Conservation (phyloP, 352 stramenopile species). For the Chrysophaeum taylorii region DNA sequence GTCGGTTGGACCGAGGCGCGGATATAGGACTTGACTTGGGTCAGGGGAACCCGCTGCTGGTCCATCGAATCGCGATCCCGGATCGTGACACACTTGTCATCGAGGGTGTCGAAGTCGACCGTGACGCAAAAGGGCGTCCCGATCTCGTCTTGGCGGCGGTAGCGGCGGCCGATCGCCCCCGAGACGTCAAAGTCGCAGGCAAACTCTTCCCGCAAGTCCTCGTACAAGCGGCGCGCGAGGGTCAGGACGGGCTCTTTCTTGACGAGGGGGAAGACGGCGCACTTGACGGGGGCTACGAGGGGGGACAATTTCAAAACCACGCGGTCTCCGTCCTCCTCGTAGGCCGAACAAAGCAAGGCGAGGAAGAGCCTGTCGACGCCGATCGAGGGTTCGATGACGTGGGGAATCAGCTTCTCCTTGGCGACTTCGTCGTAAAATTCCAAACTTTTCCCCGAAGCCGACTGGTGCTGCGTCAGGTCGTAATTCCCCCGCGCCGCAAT, state of each 20-base stretch:
- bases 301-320: conserved; percentile 81
- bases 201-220: conserved; percentile 64
- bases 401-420: conserved; percentile 79
- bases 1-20: too few species aligned
- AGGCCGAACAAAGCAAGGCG: conserved; percentile 82
- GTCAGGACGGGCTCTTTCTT: conserved; percentile 83
- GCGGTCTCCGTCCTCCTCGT: conserved; percentile 82
- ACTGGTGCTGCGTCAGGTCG: conserved; percentile 86
- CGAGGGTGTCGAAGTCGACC: conserved; percentile 90
- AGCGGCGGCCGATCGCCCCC: conserved; percentile 74
- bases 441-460: conserved; percentile 73
- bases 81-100: conserved; percentile 83
- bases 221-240: conserved; percentile 74
- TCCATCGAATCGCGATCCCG: conserved; percentile 86
- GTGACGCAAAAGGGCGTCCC: conserved; percentile 93
- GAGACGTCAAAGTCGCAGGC: conserved; percentile 79
- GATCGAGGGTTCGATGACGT: conserved; percentile 81
- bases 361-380: conserved; percentile 81
- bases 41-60: conserved; percentile 81
- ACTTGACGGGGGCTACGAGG: conserved; percentile 81
- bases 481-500: conserved; percentile 88
- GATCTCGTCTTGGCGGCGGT: conserved; percentile 90
- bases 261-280: conserved; percentile 78
- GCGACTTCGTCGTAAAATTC: conserved; percentile 63
- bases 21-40: conserved; percentile 65